A percentile compares a stretch with the other conserved stretches of the same genome.
phyloP scores from a whole-genome alignment of 768 basidiomycete genomes.

The Postia placenta region DNA sequence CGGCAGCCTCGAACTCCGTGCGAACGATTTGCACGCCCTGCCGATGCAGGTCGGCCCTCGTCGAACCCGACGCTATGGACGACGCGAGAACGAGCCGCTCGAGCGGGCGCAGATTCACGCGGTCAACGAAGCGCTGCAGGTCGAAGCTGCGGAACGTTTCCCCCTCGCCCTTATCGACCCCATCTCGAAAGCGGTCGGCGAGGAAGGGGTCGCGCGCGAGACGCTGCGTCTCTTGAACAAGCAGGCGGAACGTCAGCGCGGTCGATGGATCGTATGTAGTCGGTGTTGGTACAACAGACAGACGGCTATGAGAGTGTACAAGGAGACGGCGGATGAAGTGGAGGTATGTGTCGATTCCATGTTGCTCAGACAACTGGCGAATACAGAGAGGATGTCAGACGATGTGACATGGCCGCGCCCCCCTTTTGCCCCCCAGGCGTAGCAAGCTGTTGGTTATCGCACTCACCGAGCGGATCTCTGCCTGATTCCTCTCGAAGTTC shows the following conservation, averaged over 20 bases:
- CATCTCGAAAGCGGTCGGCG: slow-evolving; percentile 86
- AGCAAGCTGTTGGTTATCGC: no score
- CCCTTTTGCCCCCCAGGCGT: no score
- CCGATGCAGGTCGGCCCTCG: slow-evolving; percentile 49
- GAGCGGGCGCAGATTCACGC: slow-evolving; percentile 72
- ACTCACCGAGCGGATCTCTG: slow-evolving; percentile 90
- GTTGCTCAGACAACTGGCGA: slow-evolving; percentile 86
- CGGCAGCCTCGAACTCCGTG: slow-evolving; percentile 73
- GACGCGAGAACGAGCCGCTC: slow-evolving; percentile 75
- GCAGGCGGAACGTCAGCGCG: slow-evolving; percentile 74
- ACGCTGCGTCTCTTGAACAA: slow-evolving; percentile 84
- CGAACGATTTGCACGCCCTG: slow-evolving; percentile 67
- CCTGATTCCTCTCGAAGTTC: slow-evolving; percentile 90
- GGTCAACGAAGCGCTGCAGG: slow-evolving; percentile 76
- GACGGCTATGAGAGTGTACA: slow-evolving; percentile 74
- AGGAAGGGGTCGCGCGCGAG: slow-evolving; percentile 87
- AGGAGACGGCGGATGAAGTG: slow-evolving; percentile 97
- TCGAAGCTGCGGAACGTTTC: slow-evolving; percentile 81
- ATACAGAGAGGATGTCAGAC: background rate
- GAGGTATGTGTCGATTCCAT: slow-evolving; percentile 94
- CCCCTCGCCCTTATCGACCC: slow-evolving; percentile 82
- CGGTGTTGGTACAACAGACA: slow-evolving; percentile 51
- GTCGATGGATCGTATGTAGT: slow-evolving; percentile 70
- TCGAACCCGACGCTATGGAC: slow-evolving; percentile 61
- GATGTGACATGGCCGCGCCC: no score